Evolutionary conservation across 2,329 filamentous ascomycete genomes (phyloP).

Genomic region (Alternaria conjuncta): DNA sequence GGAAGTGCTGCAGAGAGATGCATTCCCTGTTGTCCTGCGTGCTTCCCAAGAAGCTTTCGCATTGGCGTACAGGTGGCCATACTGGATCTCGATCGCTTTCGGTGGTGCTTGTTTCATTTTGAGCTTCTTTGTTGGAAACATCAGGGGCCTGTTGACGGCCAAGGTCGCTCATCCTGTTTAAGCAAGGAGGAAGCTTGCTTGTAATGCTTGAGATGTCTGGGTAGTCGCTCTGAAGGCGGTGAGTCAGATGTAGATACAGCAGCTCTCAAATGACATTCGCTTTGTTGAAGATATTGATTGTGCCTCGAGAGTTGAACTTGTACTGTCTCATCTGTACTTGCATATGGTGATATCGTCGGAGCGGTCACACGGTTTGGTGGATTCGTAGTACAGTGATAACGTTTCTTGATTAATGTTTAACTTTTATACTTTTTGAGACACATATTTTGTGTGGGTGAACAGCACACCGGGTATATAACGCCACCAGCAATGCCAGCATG

Average conservation of each 20-base stretch:
- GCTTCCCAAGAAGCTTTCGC: constrained; percentile 65
- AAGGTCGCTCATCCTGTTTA: constrained; percentile 22
- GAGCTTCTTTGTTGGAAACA: constrained; percentile 65
- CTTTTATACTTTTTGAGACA: not conserved
- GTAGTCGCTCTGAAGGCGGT: not conserved
- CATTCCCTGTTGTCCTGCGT: constrained; percentile 52
- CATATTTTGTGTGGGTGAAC: not conserved
- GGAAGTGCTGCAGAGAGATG: constrained; percentile 53
- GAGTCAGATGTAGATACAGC: not conserved
- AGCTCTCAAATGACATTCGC: not conserved
- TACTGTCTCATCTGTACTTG: not conserved
- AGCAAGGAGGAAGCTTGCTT: not conserved
- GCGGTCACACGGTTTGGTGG: not conserved
- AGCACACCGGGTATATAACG: constrained; percentile 3
- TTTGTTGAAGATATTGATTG: not conserved
- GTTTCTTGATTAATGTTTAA: not conserved
- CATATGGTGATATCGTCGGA: not conserved
- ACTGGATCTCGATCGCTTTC: constrained; percentile 68
- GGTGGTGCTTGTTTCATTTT: constrained; percentile 64
- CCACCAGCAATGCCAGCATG: not conserved
- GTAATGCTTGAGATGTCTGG: not conserved
- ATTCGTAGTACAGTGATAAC: not conserved
- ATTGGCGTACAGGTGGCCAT: constrained; percentile 66
- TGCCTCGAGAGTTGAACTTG: not conserved
- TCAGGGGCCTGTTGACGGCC: constrained; percentile 44